Evolutionary conservation across 352 stramenopile species (phyloP).

Genomic region (Aphanomyces invadans): DNA sequence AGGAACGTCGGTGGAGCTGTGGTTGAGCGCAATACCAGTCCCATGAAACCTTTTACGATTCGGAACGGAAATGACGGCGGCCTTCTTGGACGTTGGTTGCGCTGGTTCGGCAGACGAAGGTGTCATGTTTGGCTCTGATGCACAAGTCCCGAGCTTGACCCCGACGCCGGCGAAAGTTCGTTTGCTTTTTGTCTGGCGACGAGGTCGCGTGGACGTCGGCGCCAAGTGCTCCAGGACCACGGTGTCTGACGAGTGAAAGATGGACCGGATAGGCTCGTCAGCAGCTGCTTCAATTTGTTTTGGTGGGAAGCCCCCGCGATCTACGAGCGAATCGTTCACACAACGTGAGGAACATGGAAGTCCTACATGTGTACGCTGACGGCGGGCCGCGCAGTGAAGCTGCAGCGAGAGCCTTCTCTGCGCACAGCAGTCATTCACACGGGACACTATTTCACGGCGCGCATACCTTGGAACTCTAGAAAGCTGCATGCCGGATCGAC

Average conservation of each 20-base stretch:
- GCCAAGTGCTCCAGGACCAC: conserved; percentile 11
- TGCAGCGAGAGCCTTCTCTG: conserved; percentile 5
- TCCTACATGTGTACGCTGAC: not conserved
- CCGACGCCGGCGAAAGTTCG: not conserved
- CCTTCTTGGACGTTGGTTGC: not conserved
- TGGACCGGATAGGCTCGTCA: not conserved
- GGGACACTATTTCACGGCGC: not conserved
- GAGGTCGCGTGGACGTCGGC: not conserved
- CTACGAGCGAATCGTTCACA: not conserved
- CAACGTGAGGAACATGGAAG: not conserved
- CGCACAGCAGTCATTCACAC: too few relatives aligned
- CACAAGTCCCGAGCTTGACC: not conserved
- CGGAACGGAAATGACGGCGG: not conserved
- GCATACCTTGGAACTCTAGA: conserved; percentile 5
- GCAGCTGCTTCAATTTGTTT: conserved; percentile 10
- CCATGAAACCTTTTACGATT: conserved; percentile 8
- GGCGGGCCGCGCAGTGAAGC: not conserved
- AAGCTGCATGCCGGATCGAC: not conserved
- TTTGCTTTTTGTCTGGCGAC: not conserved
- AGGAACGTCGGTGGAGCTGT: not conserved
- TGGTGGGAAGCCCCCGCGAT: conserved; percentile 13
- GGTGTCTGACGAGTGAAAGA: conserved; percentile 19
- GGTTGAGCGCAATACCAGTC: not conserved
- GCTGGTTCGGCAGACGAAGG: not conserved
- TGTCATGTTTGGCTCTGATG: not conserved